Base-by-base conservation (phyloP, 2,329 filamentous ascomycete genomes). In the Cercospora berteroae region DNA sequence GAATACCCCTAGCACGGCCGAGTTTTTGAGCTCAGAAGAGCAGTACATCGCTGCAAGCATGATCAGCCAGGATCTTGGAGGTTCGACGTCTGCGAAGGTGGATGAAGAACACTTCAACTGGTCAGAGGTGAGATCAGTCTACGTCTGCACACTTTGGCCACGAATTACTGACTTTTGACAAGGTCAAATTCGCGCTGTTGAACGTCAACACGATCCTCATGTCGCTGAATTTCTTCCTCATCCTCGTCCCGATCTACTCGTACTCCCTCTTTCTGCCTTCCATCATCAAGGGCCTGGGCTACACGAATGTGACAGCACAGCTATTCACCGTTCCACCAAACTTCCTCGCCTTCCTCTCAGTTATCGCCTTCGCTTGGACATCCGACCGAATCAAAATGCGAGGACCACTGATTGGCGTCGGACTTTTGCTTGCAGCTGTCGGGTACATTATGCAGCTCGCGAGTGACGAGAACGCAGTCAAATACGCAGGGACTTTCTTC, bases 1-100 rank as follows among this genome's bases (percentile, higher is more conserved):
- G 0, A 83, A 86, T 67, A 81, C 80, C 2, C 84, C 85, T 0
- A 80, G 82, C 61, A 82, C 81, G 52, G 84, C 84, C 5, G 74
- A 71, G 59, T 80, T 79, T 66, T 66, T 80, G 16, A 75, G 71
- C 25, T 63, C 66, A 36, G 71, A 76, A 55, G 77, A 80, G 68
- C 74, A 75, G 50, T 65, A 63, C 52, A 69, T 72, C 29, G 76
- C 76, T 29, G 71, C 74, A 16, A 69, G 73, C 36, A 69, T 75
- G 20, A 75, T 80, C 60, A 69, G 72, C 25, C 67, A 75, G 7
- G 78, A 80, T 56, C 60, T 77, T 27, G 68, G 75, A 57, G 77
- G 77, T n/a, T 72, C 73, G 2, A 69, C 70, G 5, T 60, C 70
- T 3, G 71, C 68, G 9, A 67, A 71, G 52, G 73, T 76, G n/a